Evolutionary conservation across 495 filamentous ascomycete genomes (phyloP), one percentile per base, ranked within the genome.

Genomic region (Penicillium salamii): DNA sequence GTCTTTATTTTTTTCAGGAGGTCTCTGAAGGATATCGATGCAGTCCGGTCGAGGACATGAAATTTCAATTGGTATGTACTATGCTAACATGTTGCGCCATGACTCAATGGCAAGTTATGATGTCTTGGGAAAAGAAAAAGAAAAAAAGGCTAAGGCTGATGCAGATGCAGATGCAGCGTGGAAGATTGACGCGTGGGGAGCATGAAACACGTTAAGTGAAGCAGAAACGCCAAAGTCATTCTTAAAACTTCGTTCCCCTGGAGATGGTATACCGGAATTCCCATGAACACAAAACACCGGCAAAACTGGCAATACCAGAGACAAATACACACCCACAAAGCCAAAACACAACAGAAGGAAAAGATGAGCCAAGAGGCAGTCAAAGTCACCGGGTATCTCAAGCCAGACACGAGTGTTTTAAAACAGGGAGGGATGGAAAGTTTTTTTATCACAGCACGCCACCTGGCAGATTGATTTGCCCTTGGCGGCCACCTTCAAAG

Each of bases 381-480:
- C 33, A 26, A 18, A 50, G 41, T 48, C 45, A 39, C 44, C 42
- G 63, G 63, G 63, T 69, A 66, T 68, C 62, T 61, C 57, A 66
- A 63, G 50, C 44, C 42, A 65, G 45, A 58, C 49, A 50, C 40
- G 41, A 51, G 52, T 54, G 42, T 54, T 51, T 49, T 12, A 17
- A 53, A 42, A 39, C 5, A 40, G 38, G n/a, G n/a, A n/a, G n/a
- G 21, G 6, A 17, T 26, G 34, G n/a, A 17, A 20, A 6, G 2
- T 12, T 34, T 1, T 7, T 13, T n/a, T 23, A 48, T 74, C 55
- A 76, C 44, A 76, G 38, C 42, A 76, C 72, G 24, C 72, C 72
- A 12, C 72, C 72, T 2, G 72, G 72, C 20, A 76, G 46, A 42
- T 72, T 72, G 44, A 72, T 74, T 47, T 71, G 70, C 14, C 59